A percentile compares a stretch with the other conserved stretches of the same genome.
Evolutionary conservation across 2,329 filamentous ascomycete genomes (phyloP).

Genomic region (Apiospora hydei): DNA sequence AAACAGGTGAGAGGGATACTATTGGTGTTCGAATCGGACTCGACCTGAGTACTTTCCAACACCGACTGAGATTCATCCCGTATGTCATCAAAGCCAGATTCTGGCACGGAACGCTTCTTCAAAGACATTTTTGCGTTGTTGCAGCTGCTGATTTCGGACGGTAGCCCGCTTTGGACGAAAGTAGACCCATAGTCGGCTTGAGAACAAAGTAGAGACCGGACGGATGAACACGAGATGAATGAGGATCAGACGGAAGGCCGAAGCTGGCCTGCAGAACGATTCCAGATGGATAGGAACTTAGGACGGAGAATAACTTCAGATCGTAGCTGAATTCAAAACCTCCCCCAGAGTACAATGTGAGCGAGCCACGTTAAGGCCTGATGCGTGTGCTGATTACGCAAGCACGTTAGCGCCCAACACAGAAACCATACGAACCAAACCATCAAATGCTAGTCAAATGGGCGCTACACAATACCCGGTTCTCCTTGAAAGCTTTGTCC

Average conservation of each 20-base stretch:
- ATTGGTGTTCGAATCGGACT: not conserved
- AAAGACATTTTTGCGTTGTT: not conserved
- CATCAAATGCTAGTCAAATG: too few relatives aligned
- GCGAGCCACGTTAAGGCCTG: not conserved
- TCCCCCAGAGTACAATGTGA: not conserved
- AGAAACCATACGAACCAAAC: not conserved
- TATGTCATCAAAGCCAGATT: not conserved
- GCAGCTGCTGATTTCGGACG: not conserved
- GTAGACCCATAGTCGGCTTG: slow-evolving; percentile 16
- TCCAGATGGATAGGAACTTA: not conserved
- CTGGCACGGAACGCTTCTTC: too few relatives aligned
- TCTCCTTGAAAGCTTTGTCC: not conserved
- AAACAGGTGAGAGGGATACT: slow-evolving; percentile 77
- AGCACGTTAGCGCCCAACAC: not conserved
- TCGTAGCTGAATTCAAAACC: not conserved
- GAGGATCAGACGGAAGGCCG: not conserved
- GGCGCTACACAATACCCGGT: not conserved
- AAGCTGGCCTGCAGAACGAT: not conserved
- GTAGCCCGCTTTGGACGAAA: not conserved
- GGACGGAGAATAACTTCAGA: not conserved
- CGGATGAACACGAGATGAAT: not conserved
- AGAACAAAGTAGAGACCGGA: not conserved
- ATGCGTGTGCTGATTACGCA: not conserved
- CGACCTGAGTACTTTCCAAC: not conserved
- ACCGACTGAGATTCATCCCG: not conserved